A percentile compares a stretch with the other conserved stretches of the same genome.
Conservation (phyloP, 257 asterid species). For the Solanum bulbocastanum region DNA sequence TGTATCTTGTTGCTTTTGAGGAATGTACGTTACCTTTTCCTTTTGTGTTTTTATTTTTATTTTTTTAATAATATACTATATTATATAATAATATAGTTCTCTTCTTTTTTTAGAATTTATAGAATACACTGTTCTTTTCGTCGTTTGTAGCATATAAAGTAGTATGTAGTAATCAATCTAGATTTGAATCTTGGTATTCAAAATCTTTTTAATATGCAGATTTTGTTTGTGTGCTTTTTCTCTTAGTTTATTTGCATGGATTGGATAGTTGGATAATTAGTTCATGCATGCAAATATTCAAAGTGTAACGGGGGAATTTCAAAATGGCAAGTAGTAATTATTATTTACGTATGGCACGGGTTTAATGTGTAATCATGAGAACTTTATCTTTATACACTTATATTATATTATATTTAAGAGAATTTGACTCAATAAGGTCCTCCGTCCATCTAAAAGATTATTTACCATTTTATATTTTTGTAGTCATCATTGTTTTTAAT, state of each 20-base stretch:
- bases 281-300: constrained; percentile 11
- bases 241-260: constrained; percentile 13
- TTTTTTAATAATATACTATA: no score
- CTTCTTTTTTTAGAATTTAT: background rate
- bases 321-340: background rate
- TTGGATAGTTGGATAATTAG: background rate
- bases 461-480: background rate
- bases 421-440: background rate
- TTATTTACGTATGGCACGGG: constrained; percentile 8
- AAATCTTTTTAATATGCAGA: background rate
- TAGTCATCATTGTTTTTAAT: background rate
- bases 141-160: background rate
- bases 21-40: constrained; percentile 2
- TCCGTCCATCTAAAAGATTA: background rate
- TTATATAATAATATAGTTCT: background rate
- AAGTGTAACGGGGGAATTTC: background rate
- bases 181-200: background rate
- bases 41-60: background rate
- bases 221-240: background rate
- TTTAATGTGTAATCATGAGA: constrained; percentile 22
- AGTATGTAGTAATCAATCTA: background rate
- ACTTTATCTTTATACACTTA: background rate
- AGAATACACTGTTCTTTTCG: background rate
- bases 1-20: constrained; percentile 36
- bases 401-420: background rate